phyloP scores from a whole-genome alignment of 2,329 filamentous ascomycete species.

The Waltergamsia citrina region DNA sequence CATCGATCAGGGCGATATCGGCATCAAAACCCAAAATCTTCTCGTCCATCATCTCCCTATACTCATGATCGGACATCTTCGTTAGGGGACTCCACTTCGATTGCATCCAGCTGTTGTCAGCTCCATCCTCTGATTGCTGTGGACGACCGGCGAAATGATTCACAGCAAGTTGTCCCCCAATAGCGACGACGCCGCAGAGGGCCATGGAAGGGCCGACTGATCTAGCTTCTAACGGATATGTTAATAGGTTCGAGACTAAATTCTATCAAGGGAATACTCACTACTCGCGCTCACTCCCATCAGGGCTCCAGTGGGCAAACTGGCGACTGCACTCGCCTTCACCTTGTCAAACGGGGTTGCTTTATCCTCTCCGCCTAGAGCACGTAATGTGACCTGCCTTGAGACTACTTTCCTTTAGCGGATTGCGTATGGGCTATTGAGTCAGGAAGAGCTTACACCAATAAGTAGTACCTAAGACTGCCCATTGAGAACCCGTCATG shows the following conservation, averaged over 20 bases:
- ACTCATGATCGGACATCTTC: conserved; percentile 63
- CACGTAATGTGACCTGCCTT: conserved; percentile 33
- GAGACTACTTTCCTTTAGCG: conserved; percentile 28
- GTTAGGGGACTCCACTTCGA: conserved; percentile 66
- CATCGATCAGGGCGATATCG: conserved; percentile 71
- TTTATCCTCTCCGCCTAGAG: conserved; percentile 39
- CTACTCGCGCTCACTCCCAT: conserved; percentile 1
- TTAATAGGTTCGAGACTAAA: neutral
- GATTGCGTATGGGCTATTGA: neutral
- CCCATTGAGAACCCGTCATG: conserved; percentile 71
- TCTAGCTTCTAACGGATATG: neutral
- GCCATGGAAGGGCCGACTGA: conserved; percentile 20
- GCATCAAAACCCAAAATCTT: conserved; percentile 63
- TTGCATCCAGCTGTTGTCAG: conserved; percentile 32
- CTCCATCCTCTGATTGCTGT: conserved; percentile 26
- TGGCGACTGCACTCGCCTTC: conserved; percentile 60
- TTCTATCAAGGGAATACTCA: neutral
- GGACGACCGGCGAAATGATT: conserved; percentile 18
- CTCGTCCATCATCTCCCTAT: conserved; percentile 59
- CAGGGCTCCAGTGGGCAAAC: conserved; percentile 24
- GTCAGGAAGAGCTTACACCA: too few relatives aligned
- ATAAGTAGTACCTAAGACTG: conserved; percentile 65
- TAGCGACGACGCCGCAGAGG: conserved; percentile 34
- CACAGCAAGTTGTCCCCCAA: conserved; percentile 26
- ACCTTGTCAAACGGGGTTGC: conserved; percentile 50